These are phyloP conservation scores for Chrysoporthe deuterocubensis DNA, from an alignment of 2,329 filamentous ascomycete species.

Conservation along the genomic window DNA sequence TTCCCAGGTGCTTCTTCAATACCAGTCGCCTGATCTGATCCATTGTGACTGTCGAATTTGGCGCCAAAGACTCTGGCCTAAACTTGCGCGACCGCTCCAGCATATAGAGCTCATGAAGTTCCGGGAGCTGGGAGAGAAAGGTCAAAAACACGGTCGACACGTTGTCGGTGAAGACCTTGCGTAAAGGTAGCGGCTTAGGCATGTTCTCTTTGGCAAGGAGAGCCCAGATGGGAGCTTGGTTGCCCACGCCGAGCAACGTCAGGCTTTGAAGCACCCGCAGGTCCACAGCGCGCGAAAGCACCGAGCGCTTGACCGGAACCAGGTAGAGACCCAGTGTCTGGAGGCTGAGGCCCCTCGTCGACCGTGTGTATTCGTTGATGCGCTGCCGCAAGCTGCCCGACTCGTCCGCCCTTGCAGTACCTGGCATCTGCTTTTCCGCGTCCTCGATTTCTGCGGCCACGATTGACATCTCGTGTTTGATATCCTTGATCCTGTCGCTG, in stretches of 20 bases:
- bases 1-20: conserved; percentile 60
- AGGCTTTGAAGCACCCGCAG: conserved; percentile 59
- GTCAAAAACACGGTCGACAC: conserved; percentile 59
- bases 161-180: conserved; percentile 66
- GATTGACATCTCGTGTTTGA: conserved; percentile 41
- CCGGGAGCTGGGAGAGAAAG: conserved; percentile 55
- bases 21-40: conserved; percentile 62
- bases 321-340: conserved; percentile 59
- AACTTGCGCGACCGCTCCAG: conserved; percentile 57
- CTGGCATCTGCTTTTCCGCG: conserved; percentile 35
- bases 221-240: conserved; percentile 64
- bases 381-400: conserved; percentile 33
- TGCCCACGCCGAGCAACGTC: conserved; percentile 66
- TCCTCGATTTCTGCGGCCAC: conserved; percentile 45
- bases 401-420: conserved; percentile 19
- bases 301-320: conserved; percentile 62
- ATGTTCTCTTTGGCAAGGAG: conserved; percentile 59
- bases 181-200: conserved; percentile 53
- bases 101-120: conserved; percentile 62
- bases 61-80: conserved; percentile 57
- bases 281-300: conserved; percentile 61
- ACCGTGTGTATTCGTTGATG: conserved; percentile 58
- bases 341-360: conserved; percentile 62
- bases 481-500: conserved; percentile 38
- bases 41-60: conserved; percentile 54